Percentiles rank a stretch among this genome's conserved stretches.
Conservation (phyloP, 257 asterid species). For the Buddleja alternifolia region DNA sequence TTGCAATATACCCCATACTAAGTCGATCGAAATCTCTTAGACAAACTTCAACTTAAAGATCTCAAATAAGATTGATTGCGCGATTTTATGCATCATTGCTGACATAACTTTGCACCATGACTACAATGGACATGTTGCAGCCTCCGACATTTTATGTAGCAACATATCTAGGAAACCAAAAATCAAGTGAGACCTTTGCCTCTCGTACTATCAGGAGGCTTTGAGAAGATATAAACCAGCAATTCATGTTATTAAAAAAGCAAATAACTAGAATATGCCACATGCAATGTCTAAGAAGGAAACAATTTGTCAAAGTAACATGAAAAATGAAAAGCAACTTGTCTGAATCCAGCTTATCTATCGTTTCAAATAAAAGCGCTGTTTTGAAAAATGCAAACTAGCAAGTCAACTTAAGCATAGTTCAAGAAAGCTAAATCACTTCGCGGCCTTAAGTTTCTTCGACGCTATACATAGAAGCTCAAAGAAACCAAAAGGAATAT, state of each 20-base stretch:
- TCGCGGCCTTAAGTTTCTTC: conserved; percentile 3
- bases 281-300: conserved; percentile 2
- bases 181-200: not conserved
- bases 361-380: not conserved
- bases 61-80: not conserved
- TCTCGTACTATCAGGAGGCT: not conserved
- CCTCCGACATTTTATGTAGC: not conserved
- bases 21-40: not conserved
- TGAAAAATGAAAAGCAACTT: not conserved
- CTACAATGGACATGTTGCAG: not conserved
- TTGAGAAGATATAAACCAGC: not conserved
- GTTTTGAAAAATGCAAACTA: too few species aligned
- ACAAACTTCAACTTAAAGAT: not conserved
- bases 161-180: conserved; percentile 11
- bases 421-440: conserved; percentile 20
- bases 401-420: not conserved
- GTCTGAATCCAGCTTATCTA: not conserved
- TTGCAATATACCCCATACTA: not conserved
- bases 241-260: not conserved
- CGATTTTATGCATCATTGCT: not conserved
- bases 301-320: not conserved
- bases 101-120: not conserved
- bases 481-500: conserved; percentile 28
- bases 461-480: conserved; percentile 7
- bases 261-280: not conserved